Conservation (phyloP, 1,139 yeast species). For the Hyphopichia wangnamkhiaoensis region DNA sequence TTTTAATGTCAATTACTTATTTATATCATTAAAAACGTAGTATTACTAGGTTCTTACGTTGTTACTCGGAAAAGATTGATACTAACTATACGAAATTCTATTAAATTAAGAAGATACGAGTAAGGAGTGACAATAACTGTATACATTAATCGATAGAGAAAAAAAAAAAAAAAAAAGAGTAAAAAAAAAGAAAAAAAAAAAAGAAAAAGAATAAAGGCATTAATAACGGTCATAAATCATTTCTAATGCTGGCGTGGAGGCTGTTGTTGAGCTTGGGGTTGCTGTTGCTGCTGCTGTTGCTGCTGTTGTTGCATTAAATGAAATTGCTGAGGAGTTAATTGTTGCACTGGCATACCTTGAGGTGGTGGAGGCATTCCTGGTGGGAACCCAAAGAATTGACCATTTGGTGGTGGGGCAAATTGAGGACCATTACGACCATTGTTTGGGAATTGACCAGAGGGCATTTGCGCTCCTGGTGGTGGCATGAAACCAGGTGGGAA, state of each 20-base stretch:
- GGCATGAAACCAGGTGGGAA: conserved; percentile 32
- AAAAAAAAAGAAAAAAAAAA: conserved; percentile 1
- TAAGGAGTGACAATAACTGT: no score
- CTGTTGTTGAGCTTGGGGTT: conserved; percentile 5
- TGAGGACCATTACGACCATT: conserved; percentile 2
- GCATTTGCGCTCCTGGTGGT: conserved; percentile 27
- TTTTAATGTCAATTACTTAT: no score
- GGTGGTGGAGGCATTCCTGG: conserved; percentile 26
- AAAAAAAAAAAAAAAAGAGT: neutral
- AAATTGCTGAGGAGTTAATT: conserved; percentile 9
- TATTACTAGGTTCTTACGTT: no score
- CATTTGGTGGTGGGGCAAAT: conserved; percentile 18
- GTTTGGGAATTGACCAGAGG: conserved; percentile 20
- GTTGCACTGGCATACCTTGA: conserved; percentile 9
- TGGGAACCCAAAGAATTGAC: conserved; percentile 25
- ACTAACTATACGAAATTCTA: no score
- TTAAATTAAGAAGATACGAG: no score
- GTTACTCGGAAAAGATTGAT: no score
- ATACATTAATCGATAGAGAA: neutral
- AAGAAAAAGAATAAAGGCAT: neutral
- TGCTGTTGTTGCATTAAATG: conserved; percentile 13
- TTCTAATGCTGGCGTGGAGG: conserved; percentile 2
- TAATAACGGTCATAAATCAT: neutral
- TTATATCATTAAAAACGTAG: no score
- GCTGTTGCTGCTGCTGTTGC: conserved; percentile 9